phyloP scores from a whole-genome alignment of 352 stramenopile species.

The Blastocystis hominis region DNA sequence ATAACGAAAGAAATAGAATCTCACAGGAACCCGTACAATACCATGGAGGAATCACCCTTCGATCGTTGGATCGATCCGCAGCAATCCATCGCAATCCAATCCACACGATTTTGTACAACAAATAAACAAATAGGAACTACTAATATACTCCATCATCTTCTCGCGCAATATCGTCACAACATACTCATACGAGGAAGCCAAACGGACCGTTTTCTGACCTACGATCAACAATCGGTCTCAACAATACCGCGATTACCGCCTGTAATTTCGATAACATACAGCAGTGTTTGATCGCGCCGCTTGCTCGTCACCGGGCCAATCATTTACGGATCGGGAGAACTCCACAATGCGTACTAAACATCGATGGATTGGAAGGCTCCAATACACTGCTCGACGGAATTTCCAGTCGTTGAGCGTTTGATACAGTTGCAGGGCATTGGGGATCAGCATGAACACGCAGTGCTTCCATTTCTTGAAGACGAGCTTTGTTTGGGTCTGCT shows the following conservation, averaged over 20 bases:
- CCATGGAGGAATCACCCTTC: too few species aligned
- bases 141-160: background rate
- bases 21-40: too few species aligned
- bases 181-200: background rate
- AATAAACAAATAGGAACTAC: background rate
- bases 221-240: background rate
- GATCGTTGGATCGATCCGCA: too few species aligned
- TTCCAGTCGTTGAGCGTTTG: conserved; percentile 5
- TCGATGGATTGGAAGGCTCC: background rate
- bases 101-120: background rate
- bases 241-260: background rate
- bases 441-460: conserved; percentile 12
- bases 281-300: background rate
- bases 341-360: background rate
- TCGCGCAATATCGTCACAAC: background rate
- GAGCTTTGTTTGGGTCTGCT: conserved; percentile 24
- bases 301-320: background rate
- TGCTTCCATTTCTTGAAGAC: conserved; percentile 51
- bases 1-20: too few species aligned
- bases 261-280: background rate
- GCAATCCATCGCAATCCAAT: too few species aligned
- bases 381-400: background rate
- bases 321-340: background rate
- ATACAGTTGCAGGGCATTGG: background rate
- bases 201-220: background rate